These are phyloP conservation scores for Acacia confusa DNA, from an alignment of 306 rosid species.

Conservation along the genomic window DNA sequence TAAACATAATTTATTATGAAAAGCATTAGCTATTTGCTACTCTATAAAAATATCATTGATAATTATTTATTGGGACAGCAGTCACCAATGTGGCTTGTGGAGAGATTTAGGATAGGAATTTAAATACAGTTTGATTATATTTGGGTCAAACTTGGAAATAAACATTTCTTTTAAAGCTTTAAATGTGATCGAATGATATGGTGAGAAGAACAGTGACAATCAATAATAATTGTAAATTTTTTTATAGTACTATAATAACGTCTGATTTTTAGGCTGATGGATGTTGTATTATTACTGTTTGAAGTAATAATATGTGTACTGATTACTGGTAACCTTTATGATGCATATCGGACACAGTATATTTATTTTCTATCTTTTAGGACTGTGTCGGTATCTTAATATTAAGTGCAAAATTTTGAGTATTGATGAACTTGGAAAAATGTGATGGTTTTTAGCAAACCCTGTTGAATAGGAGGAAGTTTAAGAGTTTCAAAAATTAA, in stretches of 20 bases:
- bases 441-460: too few species aligned
- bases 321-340: background rate
- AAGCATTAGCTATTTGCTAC: background rate
- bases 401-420: background rate
- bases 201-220: background rate
- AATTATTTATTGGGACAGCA: background rate
- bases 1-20: background rate
- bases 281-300: background rate
- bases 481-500: too few species aligned
- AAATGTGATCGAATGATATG: background rate
- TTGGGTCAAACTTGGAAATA: conserved; percentile 13
- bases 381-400: background rate
- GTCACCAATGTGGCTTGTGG: background rate
- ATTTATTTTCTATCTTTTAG: too few species aligned
- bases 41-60: background rate
- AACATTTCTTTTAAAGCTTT: conserved; percentile 1
- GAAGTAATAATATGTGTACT: background rate
- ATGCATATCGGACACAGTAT: background rate
- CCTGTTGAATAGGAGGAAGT: too few species aligned
- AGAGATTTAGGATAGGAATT: background rate
- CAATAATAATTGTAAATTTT: background rate
- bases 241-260: background rate
- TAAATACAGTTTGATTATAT: background rate
- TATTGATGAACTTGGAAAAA: too few species aligned
- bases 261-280: background rate